Evolutionary conservation across 192 early-diverging fungal genomes (phyloP), one percentile per base, ranked within the genome.

Genomic region (Irineochytrium annulatum): DNA sequence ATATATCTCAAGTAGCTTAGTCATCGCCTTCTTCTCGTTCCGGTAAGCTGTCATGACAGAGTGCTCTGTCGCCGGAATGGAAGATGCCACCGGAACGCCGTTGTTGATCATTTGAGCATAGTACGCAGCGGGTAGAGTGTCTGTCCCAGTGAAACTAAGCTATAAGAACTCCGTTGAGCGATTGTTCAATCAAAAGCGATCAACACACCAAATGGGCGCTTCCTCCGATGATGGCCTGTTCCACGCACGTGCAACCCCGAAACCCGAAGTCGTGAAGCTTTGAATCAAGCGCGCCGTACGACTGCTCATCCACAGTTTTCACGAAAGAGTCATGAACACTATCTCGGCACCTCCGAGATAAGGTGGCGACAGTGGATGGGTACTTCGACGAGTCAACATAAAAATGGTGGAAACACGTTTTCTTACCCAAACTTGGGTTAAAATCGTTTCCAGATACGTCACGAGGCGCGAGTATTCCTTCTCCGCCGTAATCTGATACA

Each of bases 251-350:
- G 78, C 74, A 91, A 1, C 81, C 92, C 34, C 92, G 89, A 70
- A 94, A 94, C n/a, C 92, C 92, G 74, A 92, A 94, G 67, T 94
- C 92, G 52, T 94, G 89, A 52, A 94, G 71, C 16, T 41, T 58
- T 19, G 26, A 46, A 13, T 46, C 32, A 78, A 90, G 48, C 0
- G 79, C 70, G 79, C 77, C 80, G 48, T 60, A 62, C 14, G 44
- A 68, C 1, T 76, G 73, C 30, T 70, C 72, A 54, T 92, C 92
- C 0, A 90, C 90, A 26, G 86, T 77, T 51, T 71, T 68, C 2
- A 70, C 70, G 69, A 88, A 94, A 0, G 75, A 71, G 2, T 70
- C 61, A 27, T 83, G 76, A 44, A 92, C 86, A 6, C 76, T 44
- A 27, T 83, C 74, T 4, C 79, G 78, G 30, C 81, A 72, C 8